phyloP scores from a whole-genome alignment of 441 rosid species.

The Codiaeum variegatum region DNA sequence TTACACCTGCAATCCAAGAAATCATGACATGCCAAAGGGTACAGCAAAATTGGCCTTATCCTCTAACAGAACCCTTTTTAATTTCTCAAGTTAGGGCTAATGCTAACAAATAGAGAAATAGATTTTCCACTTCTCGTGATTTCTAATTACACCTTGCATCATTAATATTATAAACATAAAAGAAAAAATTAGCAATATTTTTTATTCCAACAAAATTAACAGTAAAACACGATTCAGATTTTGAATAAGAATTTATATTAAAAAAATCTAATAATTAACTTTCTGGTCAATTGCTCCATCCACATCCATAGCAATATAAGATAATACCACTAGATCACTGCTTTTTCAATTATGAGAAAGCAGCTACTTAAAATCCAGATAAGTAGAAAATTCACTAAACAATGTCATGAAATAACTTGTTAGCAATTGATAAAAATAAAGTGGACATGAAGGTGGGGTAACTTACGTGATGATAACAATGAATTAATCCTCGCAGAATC shows the following conservation, averaged over 20 bases:
- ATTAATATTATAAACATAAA: not conserved
- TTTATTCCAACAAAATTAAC: not conserved
- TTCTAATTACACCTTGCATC: not conserved
- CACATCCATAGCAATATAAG: not conserved
- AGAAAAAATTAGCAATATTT: not conserved
- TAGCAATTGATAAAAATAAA: not conserved
- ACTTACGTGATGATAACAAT: constrained; percentile 60
- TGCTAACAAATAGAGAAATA: not conserved
- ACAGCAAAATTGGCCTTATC: not conserved
- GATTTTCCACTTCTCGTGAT: not conserved
- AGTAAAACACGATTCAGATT: not conserved
- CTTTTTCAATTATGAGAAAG: not conserved
- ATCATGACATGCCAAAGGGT: not conserved
- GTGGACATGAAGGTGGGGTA: constrained; percentile 17
- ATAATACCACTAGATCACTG: not conserved
- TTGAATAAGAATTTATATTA: not conserved
- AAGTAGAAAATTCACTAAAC: not conserved
- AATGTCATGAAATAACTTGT: not conserved
- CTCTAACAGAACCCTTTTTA: not conserved
- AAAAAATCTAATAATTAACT: not conserved
- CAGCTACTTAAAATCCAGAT: constrained; percentile 10
- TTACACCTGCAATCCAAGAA: not conserved
- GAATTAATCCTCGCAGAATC: constrained; percentile 43
- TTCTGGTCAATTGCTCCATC: not conserved
- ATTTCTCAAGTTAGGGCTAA: not conserved